phyloP scores from a whole-genome alignment of 1,139 yeast species.

The Candida frijolesensis region DNA sequence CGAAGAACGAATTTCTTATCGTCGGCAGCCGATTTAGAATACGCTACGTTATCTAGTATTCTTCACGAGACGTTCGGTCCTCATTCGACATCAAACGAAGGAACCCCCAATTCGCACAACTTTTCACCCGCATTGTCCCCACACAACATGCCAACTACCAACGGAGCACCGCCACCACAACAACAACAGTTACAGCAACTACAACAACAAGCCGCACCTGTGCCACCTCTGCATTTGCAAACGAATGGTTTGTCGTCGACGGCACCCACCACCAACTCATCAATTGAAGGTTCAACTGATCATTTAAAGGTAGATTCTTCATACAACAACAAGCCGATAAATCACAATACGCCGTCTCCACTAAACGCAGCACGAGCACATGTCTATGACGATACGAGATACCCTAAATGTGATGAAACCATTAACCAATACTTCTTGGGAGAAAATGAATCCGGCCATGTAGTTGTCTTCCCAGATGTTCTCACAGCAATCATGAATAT shows the following conservation, averaged over 20 bases:
- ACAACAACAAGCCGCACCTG: background rate
- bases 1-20: slow-evolving; percentile 57
- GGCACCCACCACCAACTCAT: background rate
- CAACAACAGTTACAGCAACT: background rate
- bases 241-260: background rate
- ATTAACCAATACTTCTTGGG: slow-evolving; percentile 67
- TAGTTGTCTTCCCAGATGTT: slow-evolving; percentile 56
- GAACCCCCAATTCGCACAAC: slow-evolving; percentile 41
- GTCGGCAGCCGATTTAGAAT: slow-evolving; percentile 78
- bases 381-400: slow-evolving; percentile 14
- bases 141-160: slow-evolving; percentile 18
- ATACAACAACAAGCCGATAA: background rate
- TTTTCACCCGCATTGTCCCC: slow-evolving; percentile 46
- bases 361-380: slow-evolving; percentile 12
- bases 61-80: slow-evolving; percentile 53
- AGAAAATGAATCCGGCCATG: slow-evolving; percentile 34
- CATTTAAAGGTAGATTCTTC: background rate
- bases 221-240: too few relatives aligned
- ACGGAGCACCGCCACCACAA: background rate
- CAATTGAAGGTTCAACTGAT: background rate
- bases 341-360: slow-evolving; percentile 13
- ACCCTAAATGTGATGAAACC: slow-evolving; percentile 43
- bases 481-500: slow-evolving; percentile 50
- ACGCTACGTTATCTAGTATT: slow-evolving; percentile 74
- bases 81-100: slow-evolving; percentile 41